Conservation (phyloP, 208 protist species). For the Lotmaria passim region DNA sequence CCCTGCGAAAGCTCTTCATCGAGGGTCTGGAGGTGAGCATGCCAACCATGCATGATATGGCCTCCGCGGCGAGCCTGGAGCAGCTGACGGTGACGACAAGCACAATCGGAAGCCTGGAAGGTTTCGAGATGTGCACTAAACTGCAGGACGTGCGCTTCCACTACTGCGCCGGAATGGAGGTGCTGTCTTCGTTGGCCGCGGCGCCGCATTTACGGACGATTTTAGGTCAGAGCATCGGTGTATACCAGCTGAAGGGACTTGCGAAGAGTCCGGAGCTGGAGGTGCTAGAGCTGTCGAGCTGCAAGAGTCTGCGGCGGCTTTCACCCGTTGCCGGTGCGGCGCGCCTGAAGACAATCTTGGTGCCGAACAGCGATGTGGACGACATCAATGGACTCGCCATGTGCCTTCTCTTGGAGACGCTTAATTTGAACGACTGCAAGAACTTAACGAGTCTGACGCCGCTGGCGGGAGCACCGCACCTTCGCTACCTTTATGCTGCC, state of each 20-base stretch:
- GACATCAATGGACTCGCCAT: conserved; percentile 12
- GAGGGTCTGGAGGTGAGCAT: conserved; percentile 8
- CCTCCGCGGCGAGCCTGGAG: background rate
- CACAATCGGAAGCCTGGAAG: background rate
- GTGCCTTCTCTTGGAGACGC: background rate
- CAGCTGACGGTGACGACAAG: conserved; percentile 4
- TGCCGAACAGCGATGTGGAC: conserved; percentile 13
- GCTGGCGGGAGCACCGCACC: background rate
- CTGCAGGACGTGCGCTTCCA: conserved; percentile 11
- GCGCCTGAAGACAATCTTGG: background rate
- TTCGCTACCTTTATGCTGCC: background rate
- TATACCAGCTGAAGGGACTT: background rate
- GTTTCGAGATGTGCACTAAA: conserved; percentile 1
- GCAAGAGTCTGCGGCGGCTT: conserved; percentile 10
- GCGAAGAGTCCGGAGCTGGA: conserved; percentile 9
- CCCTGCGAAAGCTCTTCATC: conserved; percentile 2
- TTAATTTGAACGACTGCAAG: conserved; percentile 4
- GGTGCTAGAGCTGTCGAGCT: conserved; percentile 7
- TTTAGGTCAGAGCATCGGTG: background rate
- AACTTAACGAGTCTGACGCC: background rate
- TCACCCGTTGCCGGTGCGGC: background rate
- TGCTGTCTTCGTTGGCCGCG: background rate
- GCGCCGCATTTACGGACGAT: conserved; percentile 4
- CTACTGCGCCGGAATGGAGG: conserved; percentile 5
- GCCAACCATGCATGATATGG: conserved; percentile 1